These are phyloP conservation scores for Kokia cookei DNA, from an alignment of 441 rosid genomes.

Conservation along the genomic window DNA sequence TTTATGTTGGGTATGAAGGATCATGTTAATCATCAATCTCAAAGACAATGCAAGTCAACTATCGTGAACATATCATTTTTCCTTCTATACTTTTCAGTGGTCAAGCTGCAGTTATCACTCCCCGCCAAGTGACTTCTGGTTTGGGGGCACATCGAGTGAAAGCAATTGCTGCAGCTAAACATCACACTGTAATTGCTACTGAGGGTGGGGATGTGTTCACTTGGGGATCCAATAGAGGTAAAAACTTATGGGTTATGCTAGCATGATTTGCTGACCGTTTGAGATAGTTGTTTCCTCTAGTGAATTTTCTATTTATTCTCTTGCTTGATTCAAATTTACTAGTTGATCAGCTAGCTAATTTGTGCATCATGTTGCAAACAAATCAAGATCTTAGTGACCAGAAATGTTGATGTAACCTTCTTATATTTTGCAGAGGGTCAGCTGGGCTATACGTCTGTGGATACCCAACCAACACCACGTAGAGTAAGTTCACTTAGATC, in stretches of 20 bases:
- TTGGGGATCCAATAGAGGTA: slow-evolving; percentile 99
- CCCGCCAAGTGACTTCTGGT: slow-evolving; percentile 86
- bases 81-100: slow-evolving; percentile 61
- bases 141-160: slow-evolving; percentile 80
- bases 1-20: background rate
- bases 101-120: slow-evolving; percentile 99
- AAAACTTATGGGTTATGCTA: slow-evolving; percentile 3
- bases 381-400: background rate
- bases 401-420: slow-evolving; percentile 13
- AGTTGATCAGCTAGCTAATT: background rate
- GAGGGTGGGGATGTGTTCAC: slow-evolving; percentile 91
- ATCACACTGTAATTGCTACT: slow-evolving; percentile 91
- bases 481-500: slow-evolving; percentile 77
- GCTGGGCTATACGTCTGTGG: slow-evolving; percentile 93
- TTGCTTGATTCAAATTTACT: background rate
- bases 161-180: slow-evolving; percentile 98
- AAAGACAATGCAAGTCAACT: slow-evolving; percentile 3
- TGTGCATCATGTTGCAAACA: slow-evolving; percentile 9
- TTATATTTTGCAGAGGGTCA: slow-evolving; percentile 81
- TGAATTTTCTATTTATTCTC: background rate
- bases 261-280: background rate
- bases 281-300: slow-evolving; percentile 2
- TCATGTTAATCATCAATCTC: background rate
- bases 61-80: slow-evolving; percentile 17
- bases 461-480: slow-evolving; percentile 96